phyloP scores from a whole-genome alignment of 768 basidiomycete species.

The Amanita fuliginea region DNA sequence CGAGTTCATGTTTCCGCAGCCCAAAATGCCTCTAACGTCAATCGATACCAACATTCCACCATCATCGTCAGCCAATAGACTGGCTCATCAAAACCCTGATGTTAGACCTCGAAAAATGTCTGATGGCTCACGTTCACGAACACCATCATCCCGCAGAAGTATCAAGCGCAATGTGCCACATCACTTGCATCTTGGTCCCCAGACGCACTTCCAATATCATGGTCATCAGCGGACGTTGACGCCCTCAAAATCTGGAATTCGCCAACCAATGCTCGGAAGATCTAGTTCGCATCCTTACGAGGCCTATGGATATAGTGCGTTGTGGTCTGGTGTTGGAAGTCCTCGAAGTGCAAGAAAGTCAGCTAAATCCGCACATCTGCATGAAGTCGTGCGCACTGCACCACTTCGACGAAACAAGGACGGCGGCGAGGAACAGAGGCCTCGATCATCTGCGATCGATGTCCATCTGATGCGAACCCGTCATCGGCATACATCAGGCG shows the following conservation, averaged over 20 bases:
- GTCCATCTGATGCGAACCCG: neutral
- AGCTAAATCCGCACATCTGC: constrained; percentile 60
- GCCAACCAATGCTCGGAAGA: neutral
- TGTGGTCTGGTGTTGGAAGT: constrained; percentile 14
- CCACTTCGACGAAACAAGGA: neutral
- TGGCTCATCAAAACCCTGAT: neutral
- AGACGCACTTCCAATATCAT: neutral
- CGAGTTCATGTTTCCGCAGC: neutral
- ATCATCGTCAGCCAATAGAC: constrained; percentile 1
- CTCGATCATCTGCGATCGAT: neutral
- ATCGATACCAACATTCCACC: constrained; percentile 1
- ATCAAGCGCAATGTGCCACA: neutral
- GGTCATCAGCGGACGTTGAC: constrained; percentile 1
- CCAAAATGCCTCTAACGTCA: neutral
- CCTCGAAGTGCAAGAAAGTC: constrained; percentile 41
- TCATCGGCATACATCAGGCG: neutral
- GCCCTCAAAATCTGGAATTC: neutral
- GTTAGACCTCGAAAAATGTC: constrained; percentile 5
- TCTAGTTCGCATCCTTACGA: constrained; percentile 4
- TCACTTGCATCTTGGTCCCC: neutral
- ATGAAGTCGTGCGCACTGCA: constrained; percentile 32
- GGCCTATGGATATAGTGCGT: neutral
- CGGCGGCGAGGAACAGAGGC: neutral
- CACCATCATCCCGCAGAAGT: constrained; percentile 18
- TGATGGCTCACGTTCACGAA: constrained; percentile 15